Base-by-base conservation (phyloP, 2,329 filamentous ascomycete genomes). In the Chrysoporthe deuterocubensis region DNA sequence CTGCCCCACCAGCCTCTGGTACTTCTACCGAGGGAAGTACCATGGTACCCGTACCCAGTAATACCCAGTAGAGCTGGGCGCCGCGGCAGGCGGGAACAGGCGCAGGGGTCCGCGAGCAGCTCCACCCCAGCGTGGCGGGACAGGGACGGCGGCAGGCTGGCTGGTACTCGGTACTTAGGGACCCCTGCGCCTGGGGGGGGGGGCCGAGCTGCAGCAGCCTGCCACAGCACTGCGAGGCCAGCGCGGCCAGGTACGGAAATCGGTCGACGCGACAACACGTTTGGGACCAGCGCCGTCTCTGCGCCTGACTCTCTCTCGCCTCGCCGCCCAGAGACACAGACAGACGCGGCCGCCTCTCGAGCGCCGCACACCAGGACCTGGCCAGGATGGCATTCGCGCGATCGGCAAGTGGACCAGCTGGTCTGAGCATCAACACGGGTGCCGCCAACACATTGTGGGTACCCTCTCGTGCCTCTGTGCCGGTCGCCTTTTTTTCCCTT, bases 371-470 rank as follows among this genome's bases (percentile, higher is more conserved):
- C 18, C n/a, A 37, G 18, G 1, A 14, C 42, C 9, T 46, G 16
- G 21, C 40, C 48, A 61, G 26, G 71, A 85, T 85, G 83, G 82
- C 83, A 75, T 78, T 85, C 75, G 82, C 81, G 68, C 83, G 86
- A 76, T 89, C 87, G 73, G 84, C 84, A 68, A 88, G 86, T 76
- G 86, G 85, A 74, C 86, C 86, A 70, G 85, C 82, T 71, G 86
- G 85, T 75, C 82, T 90, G 71, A 88, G 84, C 74, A 89, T 90
- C 78, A 90, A 90, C 78, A 89, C 87, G 21, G 84, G 83, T 71
- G 81, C 85, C 67, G 87, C 87, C 71, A 89, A 89, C 76, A 77
- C 83, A 70, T 84, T 85, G 84, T 86, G 73, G 76, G 83, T 80
- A 57, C 18, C 54, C 37, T 59, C 13, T 44, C 18, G 16, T 59